Base-by-base conservation (phyloP, 2,329 filamentous ascomycete species). In the Aspergillus caelatus region DNA sequence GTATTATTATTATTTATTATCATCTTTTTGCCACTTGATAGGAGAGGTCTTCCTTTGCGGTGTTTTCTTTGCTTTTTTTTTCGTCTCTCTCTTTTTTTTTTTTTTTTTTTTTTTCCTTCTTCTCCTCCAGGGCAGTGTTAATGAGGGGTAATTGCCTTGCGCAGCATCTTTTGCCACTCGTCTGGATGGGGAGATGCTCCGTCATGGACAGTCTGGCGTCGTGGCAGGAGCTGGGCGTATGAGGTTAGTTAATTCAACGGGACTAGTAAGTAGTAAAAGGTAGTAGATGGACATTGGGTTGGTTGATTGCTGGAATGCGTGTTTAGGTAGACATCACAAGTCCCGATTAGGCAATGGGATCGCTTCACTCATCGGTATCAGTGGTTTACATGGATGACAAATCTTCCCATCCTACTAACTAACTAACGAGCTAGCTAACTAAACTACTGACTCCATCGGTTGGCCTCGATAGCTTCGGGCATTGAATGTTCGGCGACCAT, bases 111-210 rank as follows among this genome's bases (percentile, higher is more conserved):
- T 5, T 14, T 7, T 46, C 1, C 45, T 10, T 46, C 11, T 12
- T 46, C 36, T 39, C 16, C 16, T 39, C 16, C 36, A 19, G 11
- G 36, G 16, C 16, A 19, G 12, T 28, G 11, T 30, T 30, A 26
- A 26, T 50, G 46, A 58, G 56, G 56, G 56, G 43, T 57, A 57
- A 39, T 39, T 19, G 36, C 36, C 21, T 45, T 46, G 46, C 30
- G 34, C 55, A 46, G 34, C 54, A 30, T 1, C 10, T 28, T 50
- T 50, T 30, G 46, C 46, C 46, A 50, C 46, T 30, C 46, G 12
- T 50, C 23, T 28, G 7, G 26, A 3, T 10, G 46, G 11, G 23
- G 23, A 23, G 21, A 26, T 26, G 26, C 26, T 4, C 26, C 26
- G 26, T 26, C 26, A 10, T 34, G 32, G 32, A 34, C 32, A 34